Conservation (phyloP, 768 basidiomycete genomes). For the Clitopilus passeckerianus region DNA sequence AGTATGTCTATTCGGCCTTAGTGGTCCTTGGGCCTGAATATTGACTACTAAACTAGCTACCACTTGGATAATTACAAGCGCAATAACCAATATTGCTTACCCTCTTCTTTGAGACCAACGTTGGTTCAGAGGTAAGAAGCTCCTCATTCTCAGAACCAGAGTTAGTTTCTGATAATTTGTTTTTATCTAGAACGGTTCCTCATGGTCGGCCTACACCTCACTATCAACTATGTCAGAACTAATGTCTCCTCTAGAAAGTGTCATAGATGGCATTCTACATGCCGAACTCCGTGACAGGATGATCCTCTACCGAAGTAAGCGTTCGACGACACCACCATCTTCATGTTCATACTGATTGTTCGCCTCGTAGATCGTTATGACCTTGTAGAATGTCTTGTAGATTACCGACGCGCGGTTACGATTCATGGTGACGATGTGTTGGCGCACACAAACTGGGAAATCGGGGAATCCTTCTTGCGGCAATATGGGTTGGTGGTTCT, state of each 20-base stretch:
- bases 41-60: conserved; percentile 44
- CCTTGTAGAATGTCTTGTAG: conserved; percentile 73
- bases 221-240: conserved; percentile 4
- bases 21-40: neutral
- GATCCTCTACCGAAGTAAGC: conserved; percentile 78
- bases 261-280: conserved; percentile 88
- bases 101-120: conserved; percentile 83
- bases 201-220: conserved; percentile 51
- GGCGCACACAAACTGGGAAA: conserved; percentile 88
- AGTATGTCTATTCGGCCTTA: conserved; percentile 37
- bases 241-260: conserved; percentile 53
- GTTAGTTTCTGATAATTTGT: conserved; percentile 10
- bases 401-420: conserved; percentile 62
- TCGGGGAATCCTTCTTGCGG: conserved; percentile 76
- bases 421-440: conserved; percentile 91
- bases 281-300: conserved; percentile 88
- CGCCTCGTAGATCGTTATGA: conserved; percentile 64
- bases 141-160: neutral
- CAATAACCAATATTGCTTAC: conserved; percentile 83
- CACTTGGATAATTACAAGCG: conserved; percentile 88
- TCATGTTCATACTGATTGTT: neutral
- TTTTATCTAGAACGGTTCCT: conserved; percentile 61
- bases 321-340: neutral
- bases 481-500: conserved; percentile 64
- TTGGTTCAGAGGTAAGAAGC: conserved; percentile 69